phyloP scores from a whole-genome alignment of 164 flowering plant species.

The Paratinospora sagittata region DNA sequence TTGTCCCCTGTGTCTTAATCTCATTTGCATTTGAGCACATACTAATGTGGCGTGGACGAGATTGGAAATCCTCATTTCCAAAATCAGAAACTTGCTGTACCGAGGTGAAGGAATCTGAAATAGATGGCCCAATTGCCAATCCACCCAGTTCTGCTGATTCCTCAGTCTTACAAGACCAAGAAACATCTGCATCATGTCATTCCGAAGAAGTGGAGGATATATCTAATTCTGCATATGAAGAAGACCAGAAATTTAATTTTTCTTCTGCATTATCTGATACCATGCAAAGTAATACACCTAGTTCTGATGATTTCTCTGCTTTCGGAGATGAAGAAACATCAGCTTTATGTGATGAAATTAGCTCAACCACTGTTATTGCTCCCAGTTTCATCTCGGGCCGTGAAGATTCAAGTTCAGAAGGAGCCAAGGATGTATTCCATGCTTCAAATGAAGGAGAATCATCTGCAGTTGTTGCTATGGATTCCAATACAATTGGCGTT shows the following conservation, averaged over 20 bases:
- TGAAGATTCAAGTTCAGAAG: slow-evolving; percentile 15
- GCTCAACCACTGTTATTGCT: slow-evolving; percentile 8
- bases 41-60: slow-evolving; percentile 82
- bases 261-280: background rate
- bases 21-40: slow-evolving; percentile 82
- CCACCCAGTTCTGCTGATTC: slow-evolving; percentile 9
- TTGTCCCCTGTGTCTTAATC: slow-evolving; percentile 78
- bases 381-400: slow-evolving; percentile 7
- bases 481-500: background rate
- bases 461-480: slow-evolving; percentile 3
- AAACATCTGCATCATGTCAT: background rate
- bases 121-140: slow-evolving; percentile 12
- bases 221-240: background rate
- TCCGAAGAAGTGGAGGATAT: background rate
- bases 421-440: slow-evolving; percentile 7
- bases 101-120: slow-evolving; percentile 17
- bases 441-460: slow-evolving; percentile 13
- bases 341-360: slow-evolving; percentile 8
- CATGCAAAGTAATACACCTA: background rate
- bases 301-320: slow-evolving; percentile 2
- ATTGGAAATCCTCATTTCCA: slow-evolving; percentile 61
- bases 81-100: slow-evolving; percentile 19
- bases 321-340: slow-evolving; percentile 21
- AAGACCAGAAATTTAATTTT: background rate
- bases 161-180: slow-evolving; percentile 9